Percentiles rank a stretch among this genome's conserved stretches.
These are phyloP conservation scores for Backusella morwellensis DNA, from an alignment of 192 early-diverging fungal species.

Conservation along the genomic window DNA sequence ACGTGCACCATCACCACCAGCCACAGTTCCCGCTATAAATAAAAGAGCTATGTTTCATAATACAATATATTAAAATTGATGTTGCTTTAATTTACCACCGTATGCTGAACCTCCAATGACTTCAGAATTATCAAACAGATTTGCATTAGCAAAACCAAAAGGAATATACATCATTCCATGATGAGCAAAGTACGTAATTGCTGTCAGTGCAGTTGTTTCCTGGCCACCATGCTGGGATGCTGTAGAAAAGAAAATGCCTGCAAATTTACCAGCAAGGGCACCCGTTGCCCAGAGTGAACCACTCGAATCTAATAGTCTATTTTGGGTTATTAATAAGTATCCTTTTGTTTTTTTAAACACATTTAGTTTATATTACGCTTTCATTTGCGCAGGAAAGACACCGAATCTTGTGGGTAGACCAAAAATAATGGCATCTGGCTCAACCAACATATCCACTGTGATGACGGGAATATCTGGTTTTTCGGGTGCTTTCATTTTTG, in stretches of 20 bases:
- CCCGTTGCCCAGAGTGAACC: conserved; percentile 43
- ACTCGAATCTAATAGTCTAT: conserved; percentile 33
- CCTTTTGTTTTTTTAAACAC: background rate
- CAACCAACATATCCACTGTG: conserved; percentile 31
- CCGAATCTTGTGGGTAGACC: conserved; percentile 71
- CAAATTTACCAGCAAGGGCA: conserved; percentile 69
- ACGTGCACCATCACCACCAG: background rate
- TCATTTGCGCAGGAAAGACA: conserved; percentile 71
- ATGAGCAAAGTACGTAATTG: conserved; percentile 69
- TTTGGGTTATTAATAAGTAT: background rate
- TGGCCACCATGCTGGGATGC: conserved; percentile 78
- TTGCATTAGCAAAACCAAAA: conserved; percentile 47
- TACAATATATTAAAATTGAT: background rate
- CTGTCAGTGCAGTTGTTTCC: conserved; percentile 67
- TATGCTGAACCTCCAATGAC: conserved; percentile 37
- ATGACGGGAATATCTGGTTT: conserved; percentile 47
- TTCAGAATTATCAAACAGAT: conserved; percentile 12
- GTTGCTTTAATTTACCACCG: conserved; percentile 11
- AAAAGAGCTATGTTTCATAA: background rate
- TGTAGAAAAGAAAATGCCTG: conserved; percentile 73
- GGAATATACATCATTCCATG: conserved; percentile 83
- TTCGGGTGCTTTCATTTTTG: conserved; percentile 52
- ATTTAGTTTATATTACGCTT: conserved; percentile 39
- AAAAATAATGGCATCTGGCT: conserved; percentile 57
- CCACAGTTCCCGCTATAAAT: background rate